Evolutionary conservation across 352 stramenopile genomes (phyloP).

Genomic region (Pythium apleroticum): DNA sequence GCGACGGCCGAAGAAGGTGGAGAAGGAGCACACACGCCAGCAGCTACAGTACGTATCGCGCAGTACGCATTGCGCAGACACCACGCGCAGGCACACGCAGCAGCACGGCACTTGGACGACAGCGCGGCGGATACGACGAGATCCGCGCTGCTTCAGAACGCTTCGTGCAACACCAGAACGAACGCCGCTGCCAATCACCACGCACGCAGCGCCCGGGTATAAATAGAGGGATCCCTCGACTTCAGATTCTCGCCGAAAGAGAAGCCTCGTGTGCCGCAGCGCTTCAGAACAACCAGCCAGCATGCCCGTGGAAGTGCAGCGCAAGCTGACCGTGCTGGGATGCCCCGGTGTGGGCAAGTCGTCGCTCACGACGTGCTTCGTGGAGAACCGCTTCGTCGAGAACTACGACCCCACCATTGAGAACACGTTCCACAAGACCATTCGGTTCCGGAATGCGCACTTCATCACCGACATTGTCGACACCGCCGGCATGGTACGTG

Average conservation of each 20-base stretch:
- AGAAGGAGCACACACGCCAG: not conserved
- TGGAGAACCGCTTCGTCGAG: conserved; percentile 90
- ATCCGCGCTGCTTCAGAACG: not conserved
- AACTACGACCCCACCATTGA: conserved; percentile 97
- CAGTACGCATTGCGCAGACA: not conserved
- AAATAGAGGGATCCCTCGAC: conserved; percentile 3
- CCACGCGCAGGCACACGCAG: not conserved
- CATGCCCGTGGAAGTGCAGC: conserved; percentile 93
- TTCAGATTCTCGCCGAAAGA: not conserved
- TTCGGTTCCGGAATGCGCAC: conserved; percentile 95
- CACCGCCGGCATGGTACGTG: conserved; percentile 92
- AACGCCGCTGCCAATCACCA: not conserved
- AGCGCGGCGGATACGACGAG: not conserved
- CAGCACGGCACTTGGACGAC: not conserved
- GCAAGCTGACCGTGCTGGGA: conserved; percentile 94
- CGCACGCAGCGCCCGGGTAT: not conserved
- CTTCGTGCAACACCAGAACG: conserved; percentile 1
- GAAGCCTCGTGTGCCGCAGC: not conserved
- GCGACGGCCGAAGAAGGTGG: conserved; percentile 3
- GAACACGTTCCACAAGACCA: conserved; percentile 96
- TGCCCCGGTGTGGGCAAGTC: conserved; percentile 95
- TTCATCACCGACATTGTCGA: conserved; percentile 97
- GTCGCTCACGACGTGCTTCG: conserved; percentile 94
- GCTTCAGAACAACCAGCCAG: conserved; percentile 14
- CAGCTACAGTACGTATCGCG: not conserved